Base-by-base conservation (phyloP, 2,329 filamentous ascomycete species). In the Gyromitra esculenta region DNA sequence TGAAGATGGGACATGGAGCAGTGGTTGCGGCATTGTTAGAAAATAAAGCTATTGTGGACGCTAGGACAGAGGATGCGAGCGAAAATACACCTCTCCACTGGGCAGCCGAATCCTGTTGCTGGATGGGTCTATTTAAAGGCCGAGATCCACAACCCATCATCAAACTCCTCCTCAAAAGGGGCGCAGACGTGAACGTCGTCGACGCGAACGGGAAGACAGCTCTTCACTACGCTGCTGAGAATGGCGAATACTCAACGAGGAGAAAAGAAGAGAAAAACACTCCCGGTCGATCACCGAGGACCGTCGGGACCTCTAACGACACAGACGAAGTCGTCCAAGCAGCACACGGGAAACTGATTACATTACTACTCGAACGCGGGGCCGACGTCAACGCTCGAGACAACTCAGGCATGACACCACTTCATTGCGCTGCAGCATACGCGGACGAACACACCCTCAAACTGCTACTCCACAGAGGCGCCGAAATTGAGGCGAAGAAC, bases 241-340 rank as follows among this genome's bases (percentile, higher is more conserved):
- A 76, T 35, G 73, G 73, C 13, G 56, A 64, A 39, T 56, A 59
- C 15, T 50, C 72, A 21, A 65, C 72, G 41, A 75, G 50, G 21
- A 52, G 52, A 43, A 75, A 75, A 4, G 72, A 75, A 59, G 72
- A 75, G 50, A 56, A 57, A 41, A 70, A 75, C 35, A 75, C 72
- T 18, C 72, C 65, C 13, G 72, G 72, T 2, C 39, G 72, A 50
- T 41, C 59, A 57, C 50, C 57, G 43, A 75, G 45, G 13, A 43
- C 54, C 31, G 15, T 39, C 43, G 39, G 37, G 41, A 9, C 54
- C 13, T n/a, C 43, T 31, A 45, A 65, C 48, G 31, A 50, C 15
- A 18, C 7, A 8, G 41, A 64, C 21, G 48, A 65, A 45, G 59
- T 52, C 9, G 31, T 63, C 3, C 72, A 75, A 35, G 21, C 41